Percentiles rank a stretch among this genome's conserved stretches.
These are phyloP conservation scores for Passiflora organensis DNA, from an alignment of 345 rosid species.

Conservation along the genomic window DNA sequence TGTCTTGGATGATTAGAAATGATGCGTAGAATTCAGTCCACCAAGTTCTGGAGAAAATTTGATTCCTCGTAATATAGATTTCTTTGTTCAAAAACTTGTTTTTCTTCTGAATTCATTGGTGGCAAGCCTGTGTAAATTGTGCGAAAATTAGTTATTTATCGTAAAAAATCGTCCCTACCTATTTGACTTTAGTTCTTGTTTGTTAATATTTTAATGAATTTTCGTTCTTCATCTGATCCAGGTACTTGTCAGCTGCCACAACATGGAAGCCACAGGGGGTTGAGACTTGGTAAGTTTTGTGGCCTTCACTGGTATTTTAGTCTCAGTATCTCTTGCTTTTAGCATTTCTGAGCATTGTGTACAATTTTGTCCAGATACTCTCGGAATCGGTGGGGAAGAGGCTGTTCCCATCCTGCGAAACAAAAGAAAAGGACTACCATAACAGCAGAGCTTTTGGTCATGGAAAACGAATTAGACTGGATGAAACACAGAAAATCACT, in stretches of 20 bases:
- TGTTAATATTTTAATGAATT: neutral
- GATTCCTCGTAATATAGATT: neutral
- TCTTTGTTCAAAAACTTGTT: neutral
- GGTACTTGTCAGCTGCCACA: slow-evolving; percentile 11
- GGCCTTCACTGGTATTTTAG: slow-evolving; percentile 44
- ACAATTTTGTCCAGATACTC: slow-evolving; percentile 21
- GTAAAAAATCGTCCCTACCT: neutral
- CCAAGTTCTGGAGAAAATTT: neutral
- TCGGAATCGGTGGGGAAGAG: slow-evolving; percentile 54
- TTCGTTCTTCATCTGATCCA: slow-evolving; percentile 2
- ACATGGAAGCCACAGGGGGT: slow-evolving; percentile 79
- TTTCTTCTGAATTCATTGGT: neutral
- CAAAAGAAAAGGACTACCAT: slow-evolving; percentile 17
- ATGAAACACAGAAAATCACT: slow-evolving; percentile 45
- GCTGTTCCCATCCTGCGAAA: slow-evolving; percentile 19
- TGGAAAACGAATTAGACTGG: slow-evolving; percentile 75
- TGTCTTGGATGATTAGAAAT: neutral
- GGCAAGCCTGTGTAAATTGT: neutral
- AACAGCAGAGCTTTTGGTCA: slow-evolving; percentile 45
- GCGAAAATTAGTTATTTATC: neutral
- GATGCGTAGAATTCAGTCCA: neutral
- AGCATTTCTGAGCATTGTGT: slow-evolving; percentile 1
- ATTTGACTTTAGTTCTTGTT: neutral
- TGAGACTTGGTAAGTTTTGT: slow-evolving; percentile 36
- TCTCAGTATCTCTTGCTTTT: neutral